phyloP scores from a whole-genome alignment of 2,329 filamentous ascomycete genomes.

The Escovopsis sp. region DNA sequence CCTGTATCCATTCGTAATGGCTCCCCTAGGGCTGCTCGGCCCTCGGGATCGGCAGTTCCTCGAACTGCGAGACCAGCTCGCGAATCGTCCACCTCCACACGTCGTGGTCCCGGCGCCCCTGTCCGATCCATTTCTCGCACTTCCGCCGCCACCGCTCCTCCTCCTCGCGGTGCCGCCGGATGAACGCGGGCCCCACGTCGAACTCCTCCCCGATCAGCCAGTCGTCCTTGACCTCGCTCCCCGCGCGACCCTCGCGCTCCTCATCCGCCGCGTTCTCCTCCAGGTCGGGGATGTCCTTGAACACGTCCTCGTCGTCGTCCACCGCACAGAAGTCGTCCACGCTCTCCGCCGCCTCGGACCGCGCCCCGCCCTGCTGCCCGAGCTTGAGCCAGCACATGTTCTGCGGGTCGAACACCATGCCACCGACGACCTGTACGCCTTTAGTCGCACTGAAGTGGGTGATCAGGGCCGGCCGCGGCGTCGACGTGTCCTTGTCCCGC shows the following conservation, averaged over 20 bases:
- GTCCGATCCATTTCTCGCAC: slow-evolving; percentile 69
- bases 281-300: slow-evolving; percentile 86
- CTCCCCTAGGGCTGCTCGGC: background rate
- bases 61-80: slow-evolving; percentile 36
- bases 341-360: slow-evolving; percentile 36
- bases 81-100: slow-evolving; percentile 67
- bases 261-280: slow-evolving; percentile 48
- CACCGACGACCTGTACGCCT: slow-evolving; percentile 85
- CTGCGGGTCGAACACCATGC: slow-evolving; percentile 95
- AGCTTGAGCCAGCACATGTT: slow-evolving; percentile 97
- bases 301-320: slow-evolving; percentile 83
- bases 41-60: slow-evolving; percentile 19
- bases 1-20: background rate
- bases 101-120: slow-evolving; percentile 38
- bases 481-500: slow-evolving; percentile 42
- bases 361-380: slow-evolving; percentile 23
- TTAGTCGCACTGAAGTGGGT: slow-evolving; percentile 74
- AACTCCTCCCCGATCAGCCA: slow-evolving; percentile 92
- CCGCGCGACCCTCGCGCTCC: slow-evolving; percentile 33
- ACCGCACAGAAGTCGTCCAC: slow-evolving; percentile 41
- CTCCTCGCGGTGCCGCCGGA: slow-evolving; percentile 76
- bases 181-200: slow-evolving; percentile 89
- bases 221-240: slow-evolving; percentile 55
- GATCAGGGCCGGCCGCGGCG: slow-evolving; percentile 65
- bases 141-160: slow-evolving; percentile 83